Percentiles rank a stretch among this genome's conserved stretches.
These are phyloP conservation scores for Gleditsia sinensis DNA, from an alignment of 306 rosid species.

Conservation along the genomic window DNA sequence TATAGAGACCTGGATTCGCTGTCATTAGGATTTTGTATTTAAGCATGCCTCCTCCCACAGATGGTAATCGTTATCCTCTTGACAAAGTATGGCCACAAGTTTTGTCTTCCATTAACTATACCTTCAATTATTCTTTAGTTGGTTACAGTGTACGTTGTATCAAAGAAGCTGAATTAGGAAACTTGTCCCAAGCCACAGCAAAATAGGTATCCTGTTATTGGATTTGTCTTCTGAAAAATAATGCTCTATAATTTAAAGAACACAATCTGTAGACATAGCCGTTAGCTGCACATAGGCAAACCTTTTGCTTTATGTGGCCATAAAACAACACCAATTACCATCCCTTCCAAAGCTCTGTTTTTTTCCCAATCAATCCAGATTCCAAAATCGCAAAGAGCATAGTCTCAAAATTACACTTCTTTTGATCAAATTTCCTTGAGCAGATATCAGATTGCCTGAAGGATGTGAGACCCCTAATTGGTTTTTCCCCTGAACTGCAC, in stretches of 20 bases:
- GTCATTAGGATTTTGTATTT: not conserved
- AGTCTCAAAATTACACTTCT: conserved; percentile 1
- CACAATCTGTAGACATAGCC: not conserved
- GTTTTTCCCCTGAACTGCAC: not conserved
- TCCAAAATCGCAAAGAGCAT: not conserved
- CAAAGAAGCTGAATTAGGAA: not conserved
- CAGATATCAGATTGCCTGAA: conserved; percentile 31
- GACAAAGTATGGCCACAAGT: not conserved
- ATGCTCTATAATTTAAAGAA: not conserved
- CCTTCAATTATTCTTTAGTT: not conserved
- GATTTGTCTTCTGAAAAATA: not conserved
- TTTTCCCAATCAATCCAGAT: conserved; percentile 10
- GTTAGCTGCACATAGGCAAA: not conserved
- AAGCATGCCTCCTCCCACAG: not conserved
- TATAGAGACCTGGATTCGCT: not conserved
- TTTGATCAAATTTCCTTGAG: conserved; percentile 27
- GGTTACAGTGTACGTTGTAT: not conserved
- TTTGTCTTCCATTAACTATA: not conserved
- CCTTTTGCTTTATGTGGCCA: conserved; percentile 16
- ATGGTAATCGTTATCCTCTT: too few relatives aligned
- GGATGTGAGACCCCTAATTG: too few relatives aligned
- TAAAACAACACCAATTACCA: conserved; percentile 22
- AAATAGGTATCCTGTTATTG: not conserved
- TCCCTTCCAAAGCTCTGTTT: conserved; percentile 22
- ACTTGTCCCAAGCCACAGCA: not conserved